Conservation (phyloP, 257 asterid species). For the Ophiorrhiza pumila region DNA sequence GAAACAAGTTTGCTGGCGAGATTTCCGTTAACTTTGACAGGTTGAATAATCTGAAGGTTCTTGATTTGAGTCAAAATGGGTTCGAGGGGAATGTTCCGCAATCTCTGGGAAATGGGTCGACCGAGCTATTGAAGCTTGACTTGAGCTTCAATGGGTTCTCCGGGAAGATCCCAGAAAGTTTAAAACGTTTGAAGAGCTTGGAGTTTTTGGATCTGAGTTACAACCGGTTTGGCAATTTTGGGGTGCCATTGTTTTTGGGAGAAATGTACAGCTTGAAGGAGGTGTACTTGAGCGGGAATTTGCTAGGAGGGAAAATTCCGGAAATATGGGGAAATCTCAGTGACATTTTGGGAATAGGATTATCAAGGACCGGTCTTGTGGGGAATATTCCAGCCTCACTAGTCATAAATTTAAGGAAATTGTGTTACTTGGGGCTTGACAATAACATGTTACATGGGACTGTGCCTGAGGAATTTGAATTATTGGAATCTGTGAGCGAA, state of each 20-base stretch:
- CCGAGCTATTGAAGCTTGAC: slow-evolving; percentile 60
- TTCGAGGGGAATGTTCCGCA: slow-evolving; percentile 41
- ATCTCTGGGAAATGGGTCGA: slow-evolving; percentile 44
- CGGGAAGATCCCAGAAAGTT: slow-evolving; percentile 53
- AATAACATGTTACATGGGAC: slow-evolving; percentile 63
- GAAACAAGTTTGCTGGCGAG: slow-evolving; percentile 53
- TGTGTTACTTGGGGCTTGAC: slow-evolving; percentile 65
- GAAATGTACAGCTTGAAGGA: slow-evolving; percentile 58
- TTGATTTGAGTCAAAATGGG: slow-evolving; percentile 62
- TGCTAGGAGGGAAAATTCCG: slow-evolving; percentile 73
- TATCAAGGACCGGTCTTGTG: slow-evolving; percentile 55
- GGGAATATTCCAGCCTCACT: slow-evolving; percentile 70
- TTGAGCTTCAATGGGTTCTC: slow-evolving; percentile 56
- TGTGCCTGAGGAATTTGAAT: slow-evolving; percentile 66
- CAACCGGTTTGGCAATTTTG: slow-evolving; percentile 45
- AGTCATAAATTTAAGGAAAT: slow-evolving; percentile 48
- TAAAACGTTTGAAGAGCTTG: slow-evolving; percentile 39
- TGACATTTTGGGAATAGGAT: slow-evolving; percentile 57
- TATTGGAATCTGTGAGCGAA: slow-evolving; percentile 51
- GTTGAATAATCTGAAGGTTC: slow-evolving; percentile 53
- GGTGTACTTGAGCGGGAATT: slow-evolving; percentile 62
- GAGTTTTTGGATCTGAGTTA: slow-evolving; percentile 72
- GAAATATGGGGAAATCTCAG: slow-evolving; percentile 64
- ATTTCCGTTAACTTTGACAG: slow-evolving; percentile 26
- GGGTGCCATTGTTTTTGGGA: slow-evolving; percentile 54